Base-by-base conservation (phyloP, 768 basidiomycete species). In the Rhizopogon rudus region DNA sequence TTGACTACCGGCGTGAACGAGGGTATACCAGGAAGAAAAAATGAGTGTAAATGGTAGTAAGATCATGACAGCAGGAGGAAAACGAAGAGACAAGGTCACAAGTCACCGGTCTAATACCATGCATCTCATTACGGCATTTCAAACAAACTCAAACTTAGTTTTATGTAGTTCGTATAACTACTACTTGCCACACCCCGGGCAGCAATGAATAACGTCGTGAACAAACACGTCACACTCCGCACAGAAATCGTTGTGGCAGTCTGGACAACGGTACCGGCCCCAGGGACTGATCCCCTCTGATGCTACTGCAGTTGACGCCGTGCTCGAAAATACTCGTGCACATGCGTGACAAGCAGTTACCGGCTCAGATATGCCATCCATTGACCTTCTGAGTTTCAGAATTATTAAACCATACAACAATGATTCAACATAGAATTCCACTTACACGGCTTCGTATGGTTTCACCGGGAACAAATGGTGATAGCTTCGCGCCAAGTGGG, bases 401-500 rank as follows among this genome's bases (percentile, higher is more conserved):
- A 40, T 39, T 33, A 10, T 37, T 40, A 3, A n/a, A 54, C 51
- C 53, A 40, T 45, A 49, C 39, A 43, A n/a, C 50, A 41, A 44
- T 33, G 14, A 61, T 20, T 5, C 37, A 52, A 22, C 41, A 56
- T 25, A 50, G 50, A 44, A 51, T n/a, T 35, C 7, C 5, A 81
- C 93, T 71, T 71, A 95, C 93, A 93, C 83, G 16, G 88, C 78
- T 52, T 80, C 74, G 68, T 90, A 98, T 3, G 84, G 77, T 63
- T 89, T 91, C 40, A 98, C 97, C 0, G 97, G 97, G 70, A 99
- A 98, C 42, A 99, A 69, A 67, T 95, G 94, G 61, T 94, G 89
- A 67, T 95, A 96, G 65, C 95, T 98, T 63, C 97, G 77, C 37
- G 97, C 97, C 53, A 99, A 78, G 76, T 98, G 97, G 13, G 97